Evolutionary conservation across 2,329 filamentous ascomycete species (phyloP).

Genomic region (Beauveria medogensis): DNA sequence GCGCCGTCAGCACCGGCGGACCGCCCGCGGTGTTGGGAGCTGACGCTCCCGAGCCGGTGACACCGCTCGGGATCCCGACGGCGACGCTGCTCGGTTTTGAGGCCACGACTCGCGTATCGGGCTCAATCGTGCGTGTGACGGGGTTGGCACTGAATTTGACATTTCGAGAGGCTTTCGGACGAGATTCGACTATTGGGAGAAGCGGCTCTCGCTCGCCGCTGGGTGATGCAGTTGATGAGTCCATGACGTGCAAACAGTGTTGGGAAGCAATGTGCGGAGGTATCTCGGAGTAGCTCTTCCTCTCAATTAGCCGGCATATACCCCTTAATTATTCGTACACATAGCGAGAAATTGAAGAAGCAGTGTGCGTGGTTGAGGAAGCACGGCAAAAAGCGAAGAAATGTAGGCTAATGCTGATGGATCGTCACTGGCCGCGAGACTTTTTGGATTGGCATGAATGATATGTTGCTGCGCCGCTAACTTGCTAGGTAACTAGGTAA

Average conservation of each 20-base stretch:
- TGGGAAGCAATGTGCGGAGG: not conserved
- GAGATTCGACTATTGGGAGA: constrained; percentile 24
- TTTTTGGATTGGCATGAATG: not conserved
- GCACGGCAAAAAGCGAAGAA: not conserved
- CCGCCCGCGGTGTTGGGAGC: constrained; percentile 20
- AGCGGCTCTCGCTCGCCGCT: constrained; percentile 28
- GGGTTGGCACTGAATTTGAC: constrained; percentile 73
- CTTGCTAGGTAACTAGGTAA: no score
- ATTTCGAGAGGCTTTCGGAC: constrained; percentile 46
- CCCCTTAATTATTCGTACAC: constrained; percentile 5
- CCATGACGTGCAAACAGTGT: constrained; percentile 1
- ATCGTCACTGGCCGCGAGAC: constrained; percentile 7
- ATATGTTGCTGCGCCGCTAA: not conserved
- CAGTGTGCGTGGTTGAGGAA: not conserved
- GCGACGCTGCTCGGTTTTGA: constrained; percentile 18
- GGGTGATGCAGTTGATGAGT: constrained; percentile 4
- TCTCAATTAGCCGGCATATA: not conserved
- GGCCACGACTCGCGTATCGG: constrained; percentile 26
- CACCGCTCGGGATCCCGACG: constrained; percentile 13
- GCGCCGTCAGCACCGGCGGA: constrained; percentile 55
- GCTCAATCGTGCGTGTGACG: constrained; percentile 52
- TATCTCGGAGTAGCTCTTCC: not conserved
- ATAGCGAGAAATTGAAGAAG: not conserved
- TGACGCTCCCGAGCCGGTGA: constrained; percentile 24
- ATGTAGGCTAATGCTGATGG: not conserved